A percentile compares a stretch with the other conserved stretches of the same genome.
These are phyloP conservation scores for Atalantia buxifolia DNA, from an alignment of 345 rosid species.

Conservation along the genomic window DNA sequence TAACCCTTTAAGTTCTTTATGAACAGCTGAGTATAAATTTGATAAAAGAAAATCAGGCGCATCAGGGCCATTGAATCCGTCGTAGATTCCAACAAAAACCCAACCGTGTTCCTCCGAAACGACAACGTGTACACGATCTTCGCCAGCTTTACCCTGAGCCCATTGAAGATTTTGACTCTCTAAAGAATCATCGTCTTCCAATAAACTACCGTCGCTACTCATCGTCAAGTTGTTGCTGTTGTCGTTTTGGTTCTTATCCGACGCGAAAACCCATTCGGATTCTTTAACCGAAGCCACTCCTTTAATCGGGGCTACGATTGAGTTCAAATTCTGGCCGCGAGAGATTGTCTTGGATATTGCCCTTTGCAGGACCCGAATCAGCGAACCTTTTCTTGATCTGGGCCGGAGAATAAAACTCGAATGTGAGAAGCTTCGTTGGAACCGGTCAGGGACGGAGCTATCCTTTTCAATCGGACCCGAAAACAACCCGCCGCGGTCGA, in stretches of 20 bases:
- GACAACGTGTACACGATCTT: constrained; percentile 99
- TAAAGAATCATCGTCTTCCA: constrained; percentile 61
- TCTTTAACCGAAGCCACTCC: constrained; percentile 47
- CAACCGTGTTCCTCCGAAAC: constrained; percentile 91
- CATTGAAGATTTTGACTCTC: constrained; percentile 87
- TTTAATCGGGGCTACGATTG: constrained; percentile 77
- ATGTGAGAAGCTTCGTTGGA: constrained; percentile 82
- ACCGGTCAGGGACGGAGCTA: constrained; percentile 55
- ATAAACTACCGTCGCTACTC: constrained; percentile 70
- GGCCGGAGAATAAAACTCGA: constrained; percentile 51
- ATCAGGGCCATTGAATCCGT: constrained; percentile 98
- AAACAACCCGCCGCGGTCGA: constrained; percentile 38
- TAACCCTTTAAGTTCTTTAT: constrained; percentile 83
- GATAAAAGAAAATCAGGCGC: constrained; percentile 83
- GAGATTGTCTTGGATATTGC: constrained; percentile 68
- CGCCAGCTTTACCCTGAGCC: constrained; percentile 99
- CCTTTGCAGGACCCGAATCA: constrained; percentile 63
- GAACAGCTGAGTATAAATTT: constrained; percentile 68
- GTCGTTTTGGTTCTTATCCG: constrained; percentile 37
- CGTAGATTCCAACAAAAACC: constrained; percentile 96
- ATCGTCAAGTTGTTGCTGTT: constrained; percentile 32
- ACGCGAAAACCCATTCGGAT: constrained; percentile 64
- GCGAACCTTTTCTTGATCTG: constrained; percentile 53
- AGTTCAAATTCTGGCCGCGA: constrained; percentile 78
- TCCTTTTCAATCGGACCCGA: constrained; percentile 54